phyloP scores from a whole-genome alignment of 2,329 filamentous ascomycete genomes.

The Curvularia eragrostidis region DNA sequence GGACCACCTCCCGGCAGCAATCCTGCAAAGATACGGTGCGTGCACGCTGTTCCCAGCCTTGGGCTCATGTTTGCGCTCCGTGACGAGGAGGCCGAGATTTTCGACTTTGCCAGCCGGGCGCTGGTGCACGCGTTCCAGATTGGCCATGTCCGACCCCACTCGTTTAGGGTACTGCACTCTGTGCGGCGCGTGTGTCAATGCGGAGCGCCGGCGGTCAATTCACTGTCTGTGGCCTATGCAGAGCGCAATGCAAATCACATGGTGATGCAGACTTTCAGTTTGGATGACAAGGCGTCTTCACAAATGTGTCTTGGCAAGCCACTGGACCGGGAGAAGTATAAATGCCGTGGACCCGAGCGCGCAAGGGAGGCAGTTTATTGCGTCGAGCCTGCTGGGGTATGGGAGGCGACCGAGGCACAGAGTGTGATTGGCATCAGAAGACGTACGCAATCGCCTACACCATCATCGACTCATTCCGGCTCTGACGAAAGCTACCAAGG shows the following conservation, averaged over 20 bases:
- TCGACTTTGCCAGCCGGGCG: conserved; percentile 64
- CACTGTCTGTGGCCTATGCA: conserved; percentile 70
- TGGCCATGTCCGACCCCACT: conserved; percentile 64
- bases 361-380: conserved; percentile 60
- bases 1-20: conserved; percentile 47
- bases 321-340: conserved; percentile 34
- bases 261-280: conserved; percentile 69
- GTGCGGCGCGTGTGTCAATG: conserved; percentile 60
- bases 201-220: conserved; percentile 64
- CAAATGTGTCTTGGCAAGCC: conserved; percentile 64
- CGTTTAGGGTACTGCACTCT: conserved; percentile 67
- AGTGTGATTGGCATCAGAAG: conserved; percentile 69
- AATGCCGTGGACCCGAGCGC: conserved; percentile 46
- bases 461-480: conserved; percentile 39
- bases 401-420: conserved; percentile 67
- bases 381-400: conserved; percentile 68
- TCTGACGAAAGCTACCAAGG: conserved; percentile 28
- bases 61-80: conserved; percentile 68
- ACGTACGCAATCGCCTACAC: conserved; percentile 43
- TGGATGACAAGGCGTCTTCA: conserved; percentile 59
- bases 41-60: conserved; percentile 66
- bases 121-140: conserved; percentile 69
- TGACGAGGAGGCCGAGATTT: conserved; percentile 63
- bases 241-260: conserved; percentile 66
- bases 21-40: conserved; percentile 59